A percentile compares a stretch with the other conserved stretches of the same genome.
Conservation (phyloP, 192 early-diverging fungal species). For the Dissophora globulifera region DNA sequence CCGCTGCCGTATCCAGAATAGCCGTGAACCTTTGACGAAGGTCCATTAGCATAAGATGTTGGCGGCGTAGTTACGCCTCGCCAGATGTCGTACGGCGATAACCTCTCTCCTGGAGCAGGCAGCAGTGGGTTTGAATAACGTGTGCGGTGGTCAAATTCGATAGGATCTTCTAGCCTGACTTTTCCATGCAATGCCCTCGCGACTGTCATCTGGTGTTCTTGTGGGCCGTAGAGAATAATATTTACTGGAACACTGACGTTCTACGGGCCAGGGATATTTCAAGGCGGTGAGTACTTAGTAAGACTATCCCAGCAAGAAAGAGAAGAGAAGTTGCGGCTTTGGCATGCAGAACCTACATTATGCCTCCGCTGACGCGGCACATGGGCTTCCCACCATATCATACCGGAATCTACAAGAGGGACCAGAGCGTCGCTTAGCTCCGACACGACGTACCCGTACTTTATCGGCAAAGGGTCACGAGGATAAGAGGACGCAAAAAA, state of each 20-base stretch:
- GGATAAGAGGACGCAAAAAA: conserved; percentile 8
- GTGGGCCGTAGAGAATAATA: conserved; percentile 50
- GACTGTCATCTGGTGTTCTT: conserved; percentile 35
- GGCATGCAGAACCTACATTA: conserved; percentile 7
- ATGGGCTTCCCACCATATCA: conserved; percentile 51
- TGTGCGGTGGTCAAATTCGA: conserved; percentile 50
- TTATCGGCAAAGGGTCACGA: not conserved
- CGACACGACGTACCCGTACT: conserved; percentile 49
- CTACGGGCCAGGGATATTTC: conserved; percentile 17
- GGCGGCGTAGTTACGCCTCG: conserved; percentile 33
- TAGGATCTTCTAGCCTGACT: conserved; percentile 43
- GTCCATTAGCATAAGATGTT: conserved; percentile 9
- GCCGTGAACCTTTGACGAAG: conserved; percentile 9
- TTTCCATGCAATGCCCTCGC: conserved; percentile 39
- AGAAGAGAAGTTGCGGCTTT: not conserved
- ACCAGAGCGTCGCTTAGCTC: conserved; percentile 40
- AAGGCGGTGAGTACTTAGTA: no score
- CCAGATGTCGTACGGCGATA: conserved; percentile 39
- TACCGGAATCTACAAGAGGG: conserved; percentile 30
- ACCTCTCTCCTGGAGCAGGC: conserved; percentile 31
- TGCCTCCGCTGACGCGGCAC: conserved; percentile 37
- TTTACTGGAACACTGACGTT: conserved; percentile 49
- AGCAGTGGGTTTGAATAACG: conserved; percentile 50
- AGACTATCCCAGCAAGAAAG: not conserved
- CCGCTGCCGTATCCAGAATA: conserved; percentile 37